A percentile compares a stretch with the other conserved stretches of the same genome.
Conservation (phyloP, 2,329 filamentous ascomycete species). For the Piedraia hortae region DNA sequence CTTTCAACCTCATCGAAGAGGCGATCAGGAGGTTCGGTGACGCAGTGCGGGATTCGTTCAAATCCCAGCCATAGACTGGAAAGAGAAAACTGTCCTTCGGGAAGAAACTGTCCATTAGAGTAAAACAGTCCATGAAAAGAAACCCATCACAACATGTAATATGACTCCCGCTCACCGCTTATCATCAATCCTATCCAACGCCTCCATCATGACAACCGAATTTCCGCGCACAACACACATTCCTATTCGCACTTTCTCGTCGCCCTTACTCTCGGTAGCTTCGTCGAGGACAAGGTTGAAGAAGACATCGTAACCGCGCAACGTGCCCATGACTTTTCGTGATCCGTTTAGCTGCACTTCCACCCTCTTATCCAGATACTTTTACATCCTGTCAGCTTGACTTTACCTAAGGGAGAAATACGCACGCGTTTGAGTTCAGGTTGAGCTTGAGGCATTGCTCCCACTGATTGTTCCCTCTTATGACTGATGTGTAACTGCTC, state of each 20-base stretch:
- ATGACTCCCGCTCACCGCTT: slow-evolving; percentile 2
- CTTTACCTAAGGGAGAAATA: background rate
- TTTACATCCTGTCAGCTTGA: slow-evolving; percentile 2
- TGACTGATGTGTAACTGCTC: too few relatives aligned
- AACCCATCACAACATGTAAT: background rate
- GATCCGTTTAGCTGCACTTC: slow-evolving; percentile 96
- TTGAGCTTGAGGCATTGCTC: slow-evolving; percentile 78
- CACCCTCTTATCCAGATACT: slow-evolving; percentile 98
- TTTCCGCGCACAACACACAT: slow-evolving; percentile 66
- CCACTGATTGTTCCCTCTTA: too few relatives aligned
- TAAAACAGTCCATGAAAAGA: too few relatives aligned
- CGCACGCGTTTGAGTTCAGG: slow-evolving; percentile 92
- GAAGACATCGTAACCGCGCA: slow-evolving; percentile 95
- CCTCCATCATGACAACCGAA: slow-evolving; percentile 90
- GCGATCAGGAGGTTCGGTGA: slow-evolving; percentile 37
- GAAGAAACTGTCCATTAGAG: too few relatives aligned
- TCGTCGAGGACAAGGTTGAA: slow-evolving; percentile 96
- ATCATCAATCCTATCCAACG: slow-evolving; percentile 15
- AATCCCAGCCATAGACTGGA: too few relatives aligned
- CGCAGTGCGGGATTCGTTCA: slow-evolving; percentile 40
- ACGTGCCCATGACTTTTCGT: slow-evolving; percentile 80
- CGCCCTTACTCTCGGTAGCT: slow-evolving; percentile 77
- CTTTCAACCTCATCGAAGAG: slow-evolving; percentile 21
- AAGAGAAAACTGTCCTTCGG: too few relatives aligned
- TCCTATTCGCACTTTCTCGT: slow-evolving; percentile 68